A percentile compares a stretch with the other conserved stretches of the same genome.
These are phyloP conservation scores for Saccharomycopsis malanga DNA, from an alignment of 805 yeast genomes.

Conservation along the genomic window DNA sequence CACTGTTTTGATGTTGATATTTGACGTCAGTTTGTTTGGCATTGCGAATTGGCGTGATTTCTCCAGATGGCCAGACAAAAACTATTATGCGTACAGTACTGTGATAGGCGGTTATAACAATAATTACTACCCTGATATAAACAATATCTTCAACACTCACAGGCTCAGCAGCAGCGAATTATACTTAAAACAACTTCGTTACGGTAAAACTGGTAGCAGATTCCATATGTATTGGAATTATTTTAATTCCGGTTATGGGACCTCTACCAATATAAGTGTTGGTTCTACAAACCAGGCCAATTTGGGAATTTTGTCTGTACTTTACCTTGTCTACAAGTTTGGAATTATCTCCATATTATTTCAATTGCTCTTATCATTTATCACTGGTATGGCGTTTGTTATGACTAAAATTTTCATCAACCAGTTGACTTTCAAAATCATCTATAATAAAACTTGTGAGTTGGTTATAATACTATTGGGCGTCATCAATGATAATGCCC, in stretches of 20 bases:
- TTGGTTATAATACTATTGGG: background rate
- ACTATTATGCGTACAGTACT: background rate
- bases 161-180: background rate
- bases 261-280: background rate
- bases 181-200: background rate
- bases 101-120: background rate
- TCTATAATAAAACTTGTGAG: background rate
- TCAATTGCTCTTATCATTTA: background rate
- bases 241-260: background rate
- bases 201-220: conserved; percentile 1
- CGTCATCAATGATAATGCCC: background rate
- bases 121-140: background rate
- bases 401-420: conserved; percentile 2
- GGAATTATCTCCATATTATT: conserved; percentile 9
- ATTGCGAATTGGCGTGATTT: background rate
- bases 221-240: background rate
- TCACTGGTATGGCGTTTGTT: conserved; percentile 1
- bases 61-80: background rate
- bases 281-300: background rate
- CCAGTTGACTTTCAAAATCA: background rate
- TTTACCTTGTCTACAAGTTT: conserved; percentile 12
- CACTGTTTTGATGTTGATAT: background rate
- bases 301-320: background rate
- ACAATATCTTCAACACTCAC: conserved; percentile 6
- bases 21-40: conserved; percentile 11